These are phyloP conservation scores for Mycena epipterygia DNA, from an alignment of 768 basidiomycete genomes.

Conservation along the genomic window DNA sequence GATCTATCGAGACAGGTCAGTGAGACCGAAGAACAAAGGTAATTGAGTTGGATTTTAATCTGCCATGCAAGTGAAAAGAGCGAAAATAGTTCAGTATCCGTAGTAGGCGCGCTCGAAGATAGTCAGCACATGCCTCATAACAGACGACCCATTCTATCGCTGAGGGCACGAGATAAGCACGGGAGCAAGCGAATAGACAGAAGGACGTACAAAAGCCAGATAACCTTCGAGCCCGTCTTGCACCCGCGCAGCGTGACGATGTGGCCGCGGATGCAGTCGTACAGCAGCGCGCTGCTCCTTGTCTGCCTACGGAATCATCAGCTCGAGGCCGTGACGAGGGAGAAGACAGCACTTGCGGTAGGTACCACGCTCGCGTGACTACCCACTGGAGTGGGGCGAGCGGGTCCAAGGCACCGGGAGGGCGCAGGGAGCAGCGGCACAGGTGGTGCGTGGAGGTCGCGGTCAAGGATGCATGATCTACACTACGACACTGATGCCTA, in stretches of 20 bases:
- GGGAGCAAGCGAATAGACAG: not conserved
- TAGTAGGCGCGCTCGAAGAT: constrained; percentile 71
- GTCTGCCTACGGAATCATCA: constrained; percentile 68
- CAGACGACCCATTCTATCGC: constrained; percentile 63
- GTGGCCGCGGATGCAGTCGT: constrained; percentile 89
- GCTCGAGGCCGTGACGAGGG: constrained; percentile 8
- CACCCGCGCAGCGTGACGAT: constrained; percentile 92
- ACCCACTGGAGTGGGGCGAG: too few relatives aligned
- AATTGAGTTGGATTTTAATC: not conserved
- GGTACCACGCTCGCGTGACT: constrained; percentile 87
- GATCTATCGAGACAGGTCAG: not conserved
- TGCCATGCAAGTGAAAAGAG: constrained; percentile 21
- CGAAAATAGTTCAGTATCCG: constrained; percentile 59
- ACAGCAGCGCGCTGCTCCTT: constrained; percentile 89
- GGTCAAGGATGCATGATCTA: too few relatives aligned
- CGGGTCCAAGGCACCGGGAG: too few relatives aligned
- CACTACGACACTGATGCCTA: too few relatives aligned
- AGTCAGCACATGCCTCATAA: constrained; percentile 20
- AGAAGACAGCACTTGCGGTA: constrained; percentile 59
- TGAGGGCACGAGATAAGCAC: constrained; percentile 36
- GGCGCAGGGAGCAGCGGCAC: too few relatives aligned
- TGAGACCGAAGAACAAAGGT: not conserved
- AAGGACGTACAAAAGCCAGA: constrained; percentile 81
- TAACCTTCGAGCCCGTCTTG: constrained; percentile 92
- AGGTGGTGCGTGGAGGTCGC: too few relatives aligned